These are phyloP conservation scores for Plenodomus tracheiphilus DNA, from an alignment of 2,329 filamentous ascomycete species.

Conservation along the genomic window DNA sequence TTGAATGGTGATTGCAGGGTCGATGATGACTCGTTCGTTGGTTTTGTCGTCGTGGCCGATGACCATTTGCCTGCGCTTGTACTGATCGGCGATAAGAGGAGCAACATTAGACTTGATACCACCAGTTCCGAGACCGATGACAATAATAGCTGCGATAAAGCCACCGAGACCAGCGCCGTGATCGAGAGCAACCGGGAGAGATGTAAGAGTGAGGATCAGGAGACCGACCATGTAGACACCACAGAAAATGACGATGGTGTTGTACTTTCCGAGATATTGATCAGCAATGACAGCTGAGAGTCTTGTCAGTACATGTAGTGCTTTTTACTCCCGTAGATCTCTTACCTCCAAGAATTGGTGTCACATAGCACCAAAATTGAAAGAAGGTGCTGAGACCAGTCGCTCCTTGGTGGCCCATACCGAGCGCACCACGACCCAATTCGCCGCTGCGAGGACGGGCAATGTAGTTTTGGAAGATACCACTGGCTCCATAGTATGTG, in stretches of 20 bases:
- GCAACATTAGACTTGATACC: slow-evolving; percentile 81
- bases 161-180: slow-evolving; percentile 64
- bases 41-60: slow-evolving; percentile 47
- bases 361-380: slow-evolving; percentile 46
- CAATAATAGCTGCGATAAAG: slow-evolving; percentile 63
- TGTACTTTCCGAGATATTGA: slow-evolving; percentile 70
- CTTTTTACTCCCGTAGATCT: neutral
- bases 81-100: slow-evolving; percentile 55
- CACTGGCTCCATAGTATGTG: slow-evolving; percentile 52
- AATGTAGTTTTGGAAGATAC: slow-evolving; percentile 57
- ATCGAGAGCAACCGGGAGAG: slow-evolving; percentile 66
- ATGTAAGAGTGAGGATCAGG: slow-evolving; percentile 66
- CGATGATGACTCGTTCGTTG: slow-evolving; percentile 52
- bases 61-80: slow-evolving; percentile 48
- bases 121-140: slow-evolving; percentile 74
- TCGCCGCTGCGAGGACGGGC: slow-evolving; percentile 45
- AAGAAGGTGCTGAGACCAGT: slow-evolving; percentile 54
- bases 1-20: slow-evolving; percentile 53
- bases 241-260: slow-evolving; percentile 70
- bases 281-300: slow-evolving; percentile 62
- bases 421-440: slow-evolving; percentile 46
- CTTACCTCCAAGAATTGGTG: slow-evolving; percentile 6
- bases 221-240: slow-evolving; percentile 68
- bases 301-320: slow-evolving; percentile 12
- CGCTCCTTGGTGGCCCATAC: slow-evolving; percentile 50